Conservation (phyloP, 495 filamentous ascomycete genomes). For the Margaritispora aquatica region DNA sequence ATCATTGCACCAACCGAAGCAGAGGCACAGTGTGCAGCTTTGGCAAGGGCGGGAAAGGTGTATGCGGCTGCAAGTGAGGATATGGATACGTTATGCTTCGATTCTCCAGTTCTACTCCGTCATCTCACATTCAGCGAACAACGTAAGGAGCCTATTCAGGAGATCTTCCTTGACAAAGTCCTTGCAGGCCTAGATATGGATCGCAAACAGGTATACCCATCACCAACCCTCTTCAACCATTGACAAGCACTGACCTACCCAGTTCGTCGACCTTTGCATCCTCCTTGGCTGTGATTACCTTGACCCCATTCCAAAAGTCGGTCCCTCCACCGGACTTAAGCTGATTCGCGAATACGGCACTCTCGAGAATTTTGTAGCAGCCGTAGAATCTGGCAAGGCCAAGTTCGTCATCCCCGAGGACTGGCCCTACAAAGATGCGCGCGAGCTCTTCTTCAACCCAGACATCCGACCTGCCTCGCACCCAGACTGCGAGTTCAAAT, state of each 20-base stretch:
- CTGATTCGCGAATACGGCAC: slow-evolving; percentile 84
- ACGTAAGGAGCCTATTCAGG: slow-evolving; percentile 93
- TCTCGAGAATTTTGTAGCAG: slow-evolving; percentile 79
- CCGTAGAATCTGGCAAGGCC: slow-evolving; percentile 67
- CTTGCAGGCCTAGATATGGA: slow-evolving; percentile 85
- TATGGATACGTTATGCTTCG: slow-evolving; percentile 98
- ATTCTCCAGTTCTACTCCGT: slow-evolving; percentile 81
- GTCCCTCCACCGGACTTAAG: slow-evolving; percentile 83
- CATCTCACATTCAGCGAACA: slow-evolving; percentile 97
- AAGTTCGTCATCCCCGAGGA: slow-evolving; percentile 82
- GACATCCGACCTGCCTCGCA: slow-evolving; percentile 83
- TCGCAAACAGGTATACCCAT: slow-evolving; percentile 56
- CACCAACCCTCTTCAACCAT: slow-evolving; percentile 3
- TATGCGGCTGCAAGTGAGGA: slow-evolving; percentile 96
- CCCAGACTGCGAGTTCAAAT: slow-evolving; percentile 91
- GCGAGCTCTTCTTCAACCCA: slow-evolving; percentile 82
- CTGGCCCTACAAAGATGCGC: slow-evolving; percentile 91
- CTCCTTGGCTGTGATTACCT: slow-evolving; percentile 97
- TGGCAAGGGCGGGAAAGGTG: slow-evolving; percentile 89
- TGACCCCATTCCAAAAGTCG: slow-evolving; percentile 90
- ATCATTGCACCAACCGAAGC: slow-evolving; percentile 95
- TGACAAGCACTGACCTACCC: background rate
- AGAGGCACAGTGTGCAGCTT: slow-evolving; percentile 89
- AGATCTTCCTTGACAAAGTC: slow-evolving; percentile 81
- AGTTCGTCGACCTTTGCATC: slow-evolving; percentile 98